Evolutionary conservation across 352 stramenopile genomes (phyloP).

Genomic region (Phytophthora sp.): DNA sequence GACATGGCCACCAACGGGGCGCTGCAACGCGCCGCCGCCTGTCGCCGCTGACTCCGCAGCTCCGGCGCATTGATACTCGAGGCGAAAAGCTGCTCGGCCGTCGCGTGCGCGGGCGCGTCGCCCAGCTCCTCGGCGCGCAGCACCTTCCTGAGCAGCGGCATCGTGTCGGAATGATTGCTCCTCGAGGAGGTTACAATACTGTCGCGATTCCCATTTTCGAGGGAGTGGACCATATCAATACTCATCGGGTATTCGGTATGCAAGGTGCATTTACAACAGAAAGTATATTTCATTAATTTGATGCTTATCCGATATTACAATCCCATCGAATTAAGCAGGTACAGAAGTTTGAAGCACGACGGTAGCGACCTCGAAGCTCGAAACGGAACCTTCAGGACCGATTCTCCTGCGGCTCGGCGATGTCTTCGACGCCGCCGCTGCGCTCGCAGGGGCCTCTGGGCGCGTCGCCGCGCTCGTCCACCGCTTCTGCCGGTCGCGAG

Average conservation of each 20-base stretch:
- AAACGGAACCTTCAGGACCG: conserved; percentile 4
- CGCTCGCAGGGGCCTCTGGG: conserved; percentile 15
- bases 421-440: conserved; percentile 35
- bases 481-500: background rate
- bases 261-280: no score
- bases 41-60: conserved; percentile 26
- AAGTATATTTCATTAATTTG: no score
- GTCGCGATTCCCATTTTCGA: conserved; percentile 1
- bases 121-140: conserved; percentile 20
- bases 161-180: conserved; percentile 29
- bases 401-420: conserved; percentile 9
- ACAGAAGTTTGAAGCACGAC: no score
- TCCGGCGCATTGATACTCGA: conserved; percentile 52
- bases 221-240: no score
- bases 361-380: conserved; percentile 10
- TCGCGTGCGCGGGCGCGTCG: conserved; percentile 19
- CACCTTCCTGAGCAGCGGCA: conserved; percentile 49
- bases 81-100: conserved; percentile 57
- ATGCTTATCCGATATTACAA: no score
- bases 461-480: background rate
- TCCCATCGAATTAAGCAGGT: no score
- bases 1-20: conserved; percentile 43
- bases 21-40: conserved; percentile 43
- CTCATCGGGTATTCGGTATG: no score
- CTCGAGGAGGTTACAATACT: conserved; percentile 2